Conservation (phyloP, 495 filamentous ascomycete species). For the Staphylotrichum longicolle region DNA sequence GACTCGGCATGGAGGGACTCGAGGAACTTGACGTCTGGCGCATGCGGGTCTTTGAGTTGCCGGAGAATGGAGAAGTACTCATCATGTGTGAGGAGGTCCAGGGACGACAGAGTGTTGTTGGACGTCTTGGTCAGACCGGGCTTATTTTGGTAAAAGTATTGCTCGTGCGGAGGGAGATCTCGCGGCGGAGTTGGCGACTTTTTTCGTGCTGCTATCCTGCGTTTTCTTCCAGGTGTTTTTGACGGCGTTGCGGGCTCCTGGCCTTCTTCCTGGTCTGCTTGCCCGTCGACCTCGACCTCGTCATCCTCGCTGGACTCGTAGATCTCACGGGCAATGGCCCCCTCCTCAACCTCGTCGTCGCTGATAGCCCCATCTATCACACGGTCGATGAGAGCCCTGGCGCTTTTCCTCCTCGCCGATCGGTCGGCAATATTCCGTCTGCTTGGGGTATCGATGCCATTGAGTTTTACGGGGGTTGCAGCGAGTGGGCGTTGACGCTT, state of each 20-base stretch:
- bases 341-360: conserved; percentile 72
- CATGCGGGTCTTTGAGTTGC: conserved; percentile 67
- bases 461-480: conserved; percentile 41
- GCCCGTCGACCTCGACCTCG: conserved; percentile 44
- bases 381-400: conserved; percentile 66
- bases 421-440: conserved; percentile 68
- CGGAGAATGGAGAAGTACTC: conserved; percentile 77
- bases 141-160: conserved; percentile 90
- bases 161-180: conserved; percentile 80
- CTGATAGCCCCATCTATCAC: conserved; percentile 62
- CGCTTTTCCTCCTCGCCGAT: conserved; percentile 85
- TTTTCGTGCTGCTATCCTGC: conserved; percentile 46
- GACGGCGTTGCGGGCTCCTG: conserved; percentile 49
- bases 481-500: conserved; percentile 28
- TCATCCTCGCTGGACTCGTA: conserved; percentile 55
- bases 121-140: conserved; percentile 79
- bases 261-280: conserved; percentile 37
- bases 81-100: conserved; percentile 78
- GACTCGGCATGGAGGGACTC: conserved; percentile 71
- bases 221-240: conserved; percentile 45
- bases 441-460: conserved; percentile 48
- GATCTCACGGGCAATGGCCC: conserved; percentile 70
- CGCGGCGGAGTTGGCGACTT: conserved; percentile 75
- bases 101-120: conserved; percentile 74
- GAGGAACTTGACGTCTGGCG: conserved; percentile 66